Percentiles rank a stretch among this genome's conserved stretches.
These are phyloP conservation scores for Tulasnella sp. DNA, from an alignment of 768 basidiomycete genomes.

Conservation along the genomic window DNA sequence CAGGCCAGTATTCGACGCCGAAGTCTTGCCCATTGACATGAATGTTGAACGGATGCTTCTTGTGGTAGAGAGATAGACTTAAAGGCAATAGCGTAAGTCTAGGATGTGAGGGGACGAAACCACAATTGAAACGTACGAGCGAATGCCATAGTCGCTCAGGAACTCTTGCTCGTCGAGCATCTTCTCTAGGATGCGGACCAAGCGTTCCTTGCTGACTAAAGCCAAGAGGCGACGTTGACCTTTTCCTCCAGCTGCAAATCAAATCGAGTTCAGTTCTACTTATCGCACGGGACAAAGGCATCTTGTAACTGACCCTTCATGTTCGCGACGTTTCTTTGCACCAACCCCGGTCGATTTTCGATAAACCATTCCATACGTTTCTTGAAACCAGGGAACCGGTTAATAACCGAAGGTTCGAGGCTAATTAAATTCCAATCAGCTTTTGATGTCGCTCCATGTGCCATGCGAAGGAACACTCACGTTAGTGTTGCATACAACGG, in stretches of 20 bases:
- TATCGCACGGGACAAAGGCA: neutral
- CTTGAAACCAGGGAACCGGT: constrained; percentile 95
- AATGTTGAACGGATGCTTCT: constrained; percentile 92
- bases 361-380: constrained; percentile 99
- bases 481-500: constrained; percentile 94
- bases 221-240: constrained; percentile 86
- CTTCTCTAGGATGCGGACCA: constrained; percentile 83
- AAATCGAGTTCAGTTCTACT: neutral
- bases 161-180: constrained; percentile 99
- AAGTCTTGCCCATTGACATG: constrained; percentile 87
- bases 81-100: neutral
- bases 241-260: constrained; percentile 54
- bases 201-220: constrained; percentile 84
- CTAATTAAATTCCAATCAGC: neutral
- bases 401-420: constrained; percentile 82
- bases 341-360: constrained; percentile 83
- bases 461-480: neutral
- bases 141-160: constrained; percentile 88
- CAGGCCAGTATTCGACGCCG: constrained; percentile 96
- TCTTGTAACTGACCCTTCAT: constrained; percentile 62
- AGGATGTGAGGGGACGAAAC: neutral
- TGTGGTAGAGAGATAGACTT: constrained; percentile 85
- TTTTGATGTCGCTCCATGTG: neutral
- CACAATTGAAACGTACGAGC: constrained; percentile 65
- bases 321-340: constrained; percentile 91